phyloP scores from a whole-genome alignment of 116 monocot genomes.

The Posidonia oceanica region DNA sequence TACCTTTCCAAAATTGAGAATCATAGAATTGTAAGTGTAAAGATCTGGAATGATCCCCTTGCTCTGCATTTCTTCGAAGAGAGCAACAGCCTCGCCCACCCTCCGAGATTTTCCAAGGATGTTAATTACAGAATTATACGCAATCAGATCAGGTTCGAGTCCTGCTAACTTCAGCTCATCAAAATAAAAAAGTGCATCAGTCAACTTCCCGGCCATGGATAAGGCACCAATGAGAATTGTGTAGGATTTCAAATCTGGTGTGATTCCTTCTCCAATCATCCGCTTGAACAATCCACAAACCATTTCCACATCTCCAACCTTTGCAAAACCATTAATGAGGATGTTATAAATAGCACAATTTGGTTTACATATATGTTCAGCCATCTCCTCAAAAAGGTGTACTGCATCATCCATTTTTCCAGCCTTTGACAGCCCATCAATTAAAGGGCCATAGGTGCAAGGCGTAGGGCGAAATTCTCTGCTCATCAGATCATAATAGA shows the following conservation, averaged over 20 bases:
- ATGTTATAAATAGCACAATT: slow-evolving; percentile 93
- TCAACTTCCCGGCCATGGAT: slow-evolving; percentile 25
- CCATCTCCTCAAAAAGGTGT: slow-evolving; percentile 72
- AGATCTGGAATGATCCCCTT: slow-evolving; percentile 67
- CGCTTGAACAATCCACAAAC: slow-evolving; percentile 39
- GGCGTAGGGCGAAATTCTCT: slow-evolving; percentile 69
- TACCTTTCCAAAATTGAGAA: slow-evolving; percentile 58
- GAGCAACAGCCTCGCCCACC: slow-evolving; percentile 49
- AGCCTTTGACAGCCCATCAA: slow-evolving; percentile 68
- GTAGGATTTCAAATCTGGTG: slow-evolving; percentile 77
- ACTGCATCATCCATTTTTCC: slow-evolving; percentile 48
- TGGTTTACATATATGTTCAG: slow-evolving; percentile 58
- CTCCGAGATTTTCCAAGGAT: slow-evolving; percentile 54
- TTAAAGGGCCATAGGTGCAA: slow-evolving; percentile 85
- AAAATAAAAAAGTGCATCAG: slow-evolving; percentile 69
- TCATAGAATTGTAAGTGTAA: slow-evolving; percentile 92
- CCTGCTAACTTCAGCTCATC: slow-evolving; percentile 22
- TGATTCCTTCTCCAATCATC: slow-evolving; percentile 60
- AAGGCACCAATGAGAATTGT: slow-evolving; percentile 59
- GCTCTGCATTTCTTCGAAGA: slow-evolving; percentile 67
- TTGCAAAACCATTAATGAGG: slow-evolving; percentile 74
- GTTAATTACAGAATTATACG: slow-evolving; percentile 74
- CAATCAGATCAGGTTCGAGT: slow-evolving; percentile 69
- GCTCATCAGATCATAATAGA: slow-evolving; percentile 71
- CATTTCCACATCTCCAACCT: slow-evolving; percentile 46